phyloP scores from a whole-genome alignment of 1,284 basidiomycete genomes.

The Cryptococcus hybrid region DNA sequence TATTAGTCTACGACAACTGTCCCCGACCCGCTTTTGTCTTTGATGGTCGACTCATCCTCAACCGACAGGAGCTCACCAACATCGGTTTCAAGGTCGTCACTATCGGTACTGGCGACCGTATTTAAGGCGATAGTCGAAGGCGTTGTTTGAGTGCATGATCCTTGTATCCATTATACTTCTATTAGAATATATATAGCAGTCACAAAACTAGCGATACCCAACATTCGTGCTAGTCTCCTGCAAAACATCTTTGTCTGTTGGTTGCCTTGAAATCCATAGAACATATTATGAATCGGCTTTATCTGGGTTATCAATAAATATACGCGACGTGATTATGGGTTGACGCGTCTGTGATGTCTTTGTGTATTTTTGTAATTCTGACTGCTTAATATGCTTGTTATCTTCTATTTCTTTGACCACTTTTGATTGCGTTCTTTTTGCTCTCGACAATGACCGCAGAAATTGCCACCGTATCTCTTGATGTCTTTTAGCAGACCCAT shows the following conservation, averaged over 20 bases:
- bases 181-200: too few relatives aligned
- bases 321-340: background rate
- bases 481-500: conserved; percentile 62
- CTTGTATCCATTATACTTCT: too few relatives aligned
- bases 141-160: too few relatives aligned
- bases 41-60: conserved; percentile 67
- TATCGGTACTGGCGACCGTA: conserved; percentile 47
- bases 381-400: background rate
- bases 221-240: background rate
- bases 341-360: background rate
- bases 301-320: background rate
- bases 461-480: conserved; percentile 72
- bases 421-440: background rate
- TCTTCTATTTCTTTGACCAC: background rate
- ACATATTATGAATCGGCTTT: conserved; percentile 1
- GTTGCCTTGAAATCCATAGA: background rate
- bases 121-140: background rate
- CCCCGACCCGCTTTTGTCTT: conserved; percentile 96
- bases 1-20: conserved; percentile 76
- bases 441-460: conserved; percentile 24
- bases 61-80: conserved; percentile 70
- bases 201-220: background rate
- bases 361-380: background rate
- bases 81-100: conserved; percentile 87
- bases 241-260: background rate